phyloP scores from a whole-genome alignment of 2,329 filamentous ascomycete genomes.

The Colletotrichum ledebouriae region DNA sequence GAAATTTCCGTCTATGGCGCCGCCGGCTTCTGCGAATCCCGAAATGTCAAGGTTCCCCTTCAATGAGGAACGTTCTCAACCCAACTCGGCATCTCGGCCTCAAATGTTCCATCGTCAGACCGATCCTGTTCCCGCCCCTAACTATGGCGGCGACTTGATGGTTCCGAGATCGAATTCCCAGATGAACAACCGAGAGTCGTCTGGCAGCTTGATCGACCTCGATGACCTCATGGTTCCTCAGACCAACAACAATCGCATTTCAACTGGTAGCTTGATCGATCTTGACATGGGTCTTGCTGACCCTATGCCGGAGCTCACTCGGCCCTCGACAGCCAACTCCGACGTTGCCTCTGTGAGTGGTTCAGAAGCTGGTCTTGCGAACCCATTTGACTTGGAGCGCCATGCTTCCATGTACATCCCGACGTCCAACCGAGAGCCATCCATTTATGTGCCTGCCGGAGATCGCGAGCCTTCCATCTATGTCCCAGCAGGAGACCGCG shows the following conservation, averaged over 20 bases:
- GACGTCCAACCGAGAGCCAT: constrained; percentile 63
- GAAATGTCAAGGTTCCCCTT: constrained; percentile 66
- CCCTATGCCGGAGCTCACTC: constrained; percentile 62
- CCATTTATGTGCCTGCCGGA: constrained; percentile 66
- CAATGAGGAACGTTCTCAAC: constrained; percentile 47
- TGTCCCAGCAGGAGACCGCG: constrained; percentile 62
- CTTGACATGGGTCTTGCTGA: constrained; percentile 69
- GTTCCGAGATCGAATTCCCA: constrained; percentile 48
- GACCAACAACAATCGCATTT: constrained; percentile 50
- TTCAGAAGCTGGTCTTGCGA: constrained; percentile 67
- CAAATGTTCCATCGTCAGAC: constrained; percentile 64
- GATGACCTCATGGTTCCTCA: constrained; percentile 58
- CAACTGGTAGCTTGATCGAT: constrained; percentile 64
- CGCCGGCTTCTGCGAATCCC: constrained; percentile 66
- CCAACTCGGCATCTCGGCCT: constrained; percentile 56
- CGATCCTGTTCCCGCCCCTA: constrained; percentile 58
- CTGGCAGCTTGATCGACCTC: constrained; percentile 65
- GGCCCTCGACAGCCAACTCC: constrained; percentile 72
- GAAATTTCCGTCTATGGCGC: constrained; percentile 69
- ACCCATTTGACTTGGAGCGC: constrained; percentile 74
- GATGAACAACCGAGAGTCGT: constrained; percentile 52
- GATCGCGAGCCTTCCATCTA: constrained; percentile 71
- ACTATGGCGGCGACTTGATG: constrained; percentile 40
- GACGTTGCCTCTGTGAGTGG: constrained; percentile 68
- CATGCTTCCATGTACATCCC: constrained; percentile 69